Evolutionary conservation across 2,329 filamentous ascomycete genomes (phyloP).

Genomic region (Fusarium domesticum): DNA sequence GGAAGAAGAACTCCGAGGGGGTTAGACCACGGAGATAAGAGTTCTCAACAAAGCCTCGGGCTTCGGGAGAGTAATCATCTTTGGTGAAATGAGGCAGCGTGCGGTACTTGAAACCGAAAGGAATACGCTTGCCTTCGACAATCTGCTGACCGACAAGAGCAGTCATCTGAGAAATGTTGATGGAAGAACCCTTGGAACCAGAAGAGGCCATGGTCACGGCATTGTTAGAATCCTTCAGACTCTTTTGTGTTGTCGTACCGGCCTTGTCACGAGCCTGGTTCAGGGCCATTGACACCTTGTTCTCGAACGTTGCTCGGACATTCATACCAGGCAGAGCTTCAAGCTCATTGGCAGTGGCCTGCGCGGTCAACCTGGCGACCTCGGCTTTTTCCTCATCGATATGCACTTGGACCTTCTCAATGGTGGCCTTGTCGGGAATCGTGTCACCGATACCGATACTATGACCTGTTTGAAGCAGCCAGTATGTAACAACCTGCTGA

Average conservation of each 20-base stretch:
- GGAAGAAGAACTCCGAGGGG: slow-evolving; percentile 97
- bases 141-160: slow-evolving; percentile 97
- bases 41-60: slow-evolving; percentile 97
- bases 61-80: slow-evolving; percentile 97
- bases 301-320: slow-evolving; percentile 96
- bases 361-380: slow-evolving; percentile 70
- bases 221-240: slow-evolving; percentile 93
- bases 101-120: slow-evolving; percentile 97
- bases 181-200: slow-evolving; percentile 96
- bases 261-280: slow-evolving; percentile 96
- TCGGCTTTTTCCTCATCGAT: slow-evolving; percentile 79
- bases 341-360: slow-evolving; percentile 80
- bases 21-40: slow-evolving; percentile 95
- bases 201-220: slow-evolving; percentile 94
- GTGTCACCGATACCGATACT: slow-evolving; percentile 99
- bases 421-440: slow-evolving; percentile 83
- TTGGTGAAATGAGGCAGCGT: slow-evolving; percentile 98
- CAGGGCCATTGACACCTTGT: slow-evolving; percentile 88
- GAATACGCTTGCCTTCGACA: slow-evolving; percentile 97
- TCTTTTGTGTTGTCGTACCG: slow-evolving; percentile 86
- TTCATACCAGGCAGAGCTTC: slow-evolving; percentile 98
- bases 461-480: slow-evolving; percentile 93
- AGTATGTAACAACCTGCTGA: slow-evolving; percentile 94
- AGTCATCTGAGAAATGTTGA: slow-evolving; percentile 99
- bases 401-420: slow-evolving; percentile 76